A percentile compares a stretch with the other conserved stretches of the same genome.
These are phyloP conservation scores for Euphorbia peplus DNA, from an alignment of 345 rosid species.

Conservation along the genomic window DNA sequence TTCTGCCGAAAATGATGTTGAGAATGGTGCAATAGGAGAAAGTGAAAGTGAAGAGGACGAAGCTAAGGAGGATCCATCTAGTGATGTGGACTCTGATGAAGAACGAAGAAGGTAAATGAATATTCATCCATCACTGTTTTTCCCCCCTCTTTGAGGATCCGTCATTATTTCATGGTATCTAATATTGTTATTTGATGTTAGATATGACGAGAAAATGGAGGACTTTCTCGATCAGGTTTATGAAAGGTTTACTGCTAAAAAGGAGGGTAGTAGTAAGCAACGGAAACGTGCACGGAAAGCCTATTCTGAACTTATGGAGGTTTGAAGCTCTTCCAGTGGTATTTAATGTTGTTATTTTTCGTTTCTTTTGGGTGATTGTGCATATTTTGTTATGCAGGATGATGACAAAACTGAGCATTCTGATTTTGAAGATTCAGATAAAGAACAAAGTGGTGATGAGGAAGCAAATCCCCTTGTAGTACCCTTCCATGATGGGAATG, in stretches of 20 bases:
- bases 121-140: background rate
- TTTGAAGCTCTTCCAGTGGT: slow-evolving; percentile 14
- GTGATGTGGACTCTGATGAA: slow-evolving; percentile 78
- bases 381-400: slow-evolving; percentile 41
- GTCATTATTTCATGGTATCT: slow-evolving; percentile 4
- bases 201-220: slow-evolving; percentile 77
- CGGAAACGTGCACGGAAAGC: slow-evolving; percentile 76
- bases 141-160: slow-evolving; percentile 13
- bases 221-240: slow-evolving; percentile 71
- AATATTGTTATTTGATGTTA: slow-evolving; percentile 27
- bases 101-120: slow-evolving; percentile 60
- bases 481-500: slow-evolving; percentile 58
- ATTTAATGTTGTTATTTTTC: too few species aligned
- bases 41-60: slow-evolving; percentile 57
- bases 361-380: too few species aligned
- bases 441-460: slow-evolving; percentile 42
- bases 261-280: slow-evolving; percentile 73
- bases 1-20: slow-evolving; percentile 52
- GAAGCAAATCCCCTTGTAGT: slow-evolving; percentile 87
- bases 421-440: slow-evolving; percentile 74
- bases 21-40: slow-evolving; percentile 33
- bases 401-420: slow-evolving; percentile 45
- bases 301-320: slow-evolving; percentile 67
- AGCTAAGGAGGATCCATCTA: slow-evolving; percentile 41
- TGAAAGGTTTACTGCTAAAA: slow-evolving; percentile 59